A percentile compares a stretch with the other conserved stretches of the same genome.
These are phyloP conservation scores for Drosera spatulata DNA, from an alignment of 179 eudicot genomes.

Conservation along the genomic window DNA sequence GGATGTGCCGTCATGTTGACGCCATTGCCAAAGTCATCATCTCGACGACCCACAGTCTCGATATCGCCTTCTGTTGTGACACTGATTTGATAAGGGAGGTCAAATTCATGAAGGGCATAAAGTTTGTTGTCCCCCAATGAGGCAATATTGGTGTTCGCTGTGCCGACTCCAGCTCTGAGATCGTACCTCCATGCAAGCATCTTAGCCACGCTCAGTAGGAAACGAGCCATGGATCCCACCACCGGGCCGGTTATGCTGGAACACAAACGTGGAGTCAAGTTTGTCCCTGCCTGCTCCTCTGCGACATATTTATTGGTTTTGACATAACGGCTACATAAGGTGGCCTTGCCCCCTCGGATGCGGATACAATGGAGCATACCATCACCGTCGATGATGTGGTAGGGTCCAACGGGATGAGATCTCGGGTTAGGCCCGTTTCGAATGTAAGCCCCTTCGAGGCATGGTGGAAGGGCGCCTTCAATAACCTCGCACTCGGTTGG, in stretches of 20 bases:
- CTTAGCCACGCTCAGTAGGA: slow-evolving; percentile 21
- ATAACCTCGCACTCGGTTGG: slow-evolving; percentile 37
- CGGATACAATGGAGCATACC: slow-evolving; percentile 56
- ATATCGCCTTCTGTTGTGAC: slow-evolving; percentile 31
- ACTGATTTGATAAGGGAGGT: slow-evolving; percentile 41
- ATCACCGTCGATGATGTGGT: slow-evolving; percentile 65
- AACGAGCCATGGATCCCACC: slow-evolving; percentile 31
- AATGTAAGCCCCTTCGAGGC: slow-evolving; percentile 48
- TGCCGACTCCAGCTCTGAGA: slow-evolving; percentile 32
- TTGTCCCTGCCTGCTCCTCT: slow-evolving; percentile 28
- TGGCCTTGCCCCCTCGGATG: slow-evolving; percentile 38
- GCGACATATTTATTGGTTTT: slow-evolving; percentile 32
- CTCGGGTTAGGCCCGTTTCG: slow-evolving; percentile 70
- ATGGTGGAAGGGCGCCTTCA: slow-evolving; percentile 35
- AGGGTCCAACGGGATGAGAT: slow-evolving; percentile 53
- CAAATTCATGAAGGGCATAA: slow-evolving; percentile 46
- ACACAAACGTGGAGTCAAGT: slow-evolving; percentile 32
- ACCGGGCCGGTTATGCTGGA: slow-evolving; percentile 39
- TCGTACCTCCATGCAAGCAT: slow-evolving; percentile 30
- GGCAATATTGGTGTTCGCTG: slow-evolving; percentile 47
- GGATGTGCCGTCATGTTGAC: slow-evolving; percentile 61
- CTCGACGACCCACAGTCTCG: slow-evolving; percentile 27
- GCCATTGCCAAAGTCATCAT: slow-evolving; percentile 20
- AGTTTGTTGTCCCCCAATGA: slow-evolving; percentile 16
- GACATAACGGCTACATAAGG: slow-evolving; percentile 54